phyloP scores from a whole-genome alignment of 2,329 filamentous ascomycete species.

The Xylaria sp. region DNA sequence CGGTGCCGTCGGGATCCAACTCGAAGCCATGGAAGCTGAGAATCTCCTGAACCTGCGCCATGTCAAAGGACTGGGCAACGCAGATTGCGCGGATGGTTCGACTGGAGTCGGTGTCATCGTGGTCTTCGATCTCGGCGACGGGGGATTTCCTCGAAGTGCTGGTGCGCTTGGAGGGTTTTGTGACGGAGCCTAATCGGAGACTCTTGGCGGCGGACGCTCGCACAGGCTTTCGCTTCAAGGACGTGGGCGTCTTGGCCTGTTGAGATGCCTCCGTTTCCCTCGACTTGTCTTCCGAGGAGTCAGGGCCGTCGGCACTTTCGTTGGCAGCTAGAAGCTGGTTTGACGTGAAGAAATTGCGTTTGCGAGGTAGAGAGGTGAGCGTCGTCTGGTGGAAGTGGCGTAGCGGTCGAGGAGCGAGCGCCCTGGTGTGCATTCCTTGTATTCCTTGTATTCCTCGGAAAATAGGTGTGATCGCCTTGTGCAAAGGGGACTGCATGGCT shows the following conservation, averaged over 20 bases:
- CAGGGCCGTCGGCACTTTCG: constrained; percentile 42
- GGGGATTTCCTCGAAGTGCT: constrained; percentile 56
- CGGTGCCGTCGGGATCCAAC: constrained; percentile 70
- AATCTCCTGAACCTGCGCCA: constrained; percentile 68
- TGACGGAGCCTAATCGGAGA: constrained; percentile 84
- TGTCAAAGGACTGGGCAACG: constrained; percentile 72
- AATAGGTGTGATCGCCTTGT: constrained; percentile 43
- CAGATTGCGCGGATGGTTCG: constrained; percentile 67
- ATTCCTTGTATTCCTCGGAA: constrained; percentile 40
- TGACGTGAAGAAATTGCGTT: constrained; percentile 74
- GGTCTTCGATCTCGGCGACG: constrained; percentile 43
- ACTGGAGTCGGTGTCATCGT: constrained; percentile 56
- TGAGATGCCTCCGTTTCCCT: constrained; percentile 26
- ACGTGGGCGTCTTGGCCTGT: constrained; percentile 37
- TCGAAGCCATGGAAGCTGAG: constrained; percentile 69
- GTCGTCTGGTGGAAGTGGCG: constrained; percentile 61
- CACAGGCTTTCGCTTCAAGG: constrained; percentile 59
- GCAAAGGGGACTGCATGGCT: constrained; percentile 47
- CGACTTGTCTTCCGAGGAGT: constrained; percentile 13
- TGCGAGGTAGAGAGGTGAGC: constrained; percentile 60
- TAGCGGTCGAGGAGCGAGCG: constrained; percentile 48
- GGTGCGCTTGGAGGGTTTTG: constrained; percentile 68
- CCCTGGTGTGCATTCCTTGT: constrained; percentile 40
- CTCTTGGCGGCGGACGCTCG: constrained; percentile 68
- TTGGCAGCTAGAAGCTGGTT: constrained; percentile 64